Percentiles rank a stretch among this genome's conserved stretches.
phyloP scores from a whole-genome alignment of 129 eudicot species.

The Saussurea involucrata region DNA sequence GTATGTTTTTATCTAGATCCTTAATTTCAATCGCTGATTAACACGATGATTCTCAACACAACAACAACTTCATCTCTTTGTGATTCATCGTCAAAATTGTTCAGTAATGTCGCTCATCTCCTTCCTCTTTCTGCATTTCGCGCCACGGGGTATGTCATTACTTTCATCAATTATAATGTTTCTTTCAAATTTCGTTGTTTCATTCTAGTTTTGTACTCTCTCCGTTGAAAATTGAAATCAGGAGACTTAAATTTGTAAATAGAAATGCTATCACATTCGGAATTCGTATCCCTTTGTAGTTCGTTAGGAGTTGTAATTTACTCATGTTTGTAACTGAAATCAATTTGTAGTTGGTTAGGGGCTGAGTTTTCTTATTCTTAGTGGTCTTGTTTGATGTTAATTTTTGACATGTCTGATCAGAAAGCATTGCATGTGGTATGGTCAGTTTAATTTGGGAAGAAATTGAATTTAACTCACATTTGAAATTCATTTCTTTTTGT shows the following conservation, averaged over 20 bases:
- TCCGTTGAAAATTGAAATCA: neutral
- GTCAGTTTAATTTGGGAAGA: neutral
- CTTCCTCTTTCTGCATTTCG: constrained; percentile 23
- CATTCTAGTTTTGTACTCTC: neutral
- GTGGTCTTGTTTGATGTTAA: neutral
- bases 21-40: neutral
- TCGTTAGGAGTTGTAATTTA: neutral
- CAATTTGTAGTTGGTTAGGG: neutral
- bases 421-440: neutral
- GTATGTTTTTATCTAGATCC: constrained; percentile 1
- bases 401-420: neutral
- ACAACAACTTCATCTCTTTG: constrained; percentile 8
- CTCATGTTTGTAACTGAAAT: neutral
- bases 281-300: neutral
- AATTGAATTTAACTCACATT: neutral
- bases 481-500: neutral
- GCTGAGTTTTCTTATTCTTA: neutral
- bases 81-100: constrained; percentile 18
- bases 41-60: constrained; percentile 26
- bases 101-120: constrained; percentile 22
- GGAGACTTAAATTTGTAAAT: neutral
- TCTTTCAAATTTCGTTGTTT: neutral
- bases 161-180: neutral
- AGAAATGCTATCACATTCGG: neutral
- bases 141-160: constrained; percentile 32